Conservation (phyloP, 768 basidiomycete genomes). For the Tricholoma bakamatsutake region DNA sequence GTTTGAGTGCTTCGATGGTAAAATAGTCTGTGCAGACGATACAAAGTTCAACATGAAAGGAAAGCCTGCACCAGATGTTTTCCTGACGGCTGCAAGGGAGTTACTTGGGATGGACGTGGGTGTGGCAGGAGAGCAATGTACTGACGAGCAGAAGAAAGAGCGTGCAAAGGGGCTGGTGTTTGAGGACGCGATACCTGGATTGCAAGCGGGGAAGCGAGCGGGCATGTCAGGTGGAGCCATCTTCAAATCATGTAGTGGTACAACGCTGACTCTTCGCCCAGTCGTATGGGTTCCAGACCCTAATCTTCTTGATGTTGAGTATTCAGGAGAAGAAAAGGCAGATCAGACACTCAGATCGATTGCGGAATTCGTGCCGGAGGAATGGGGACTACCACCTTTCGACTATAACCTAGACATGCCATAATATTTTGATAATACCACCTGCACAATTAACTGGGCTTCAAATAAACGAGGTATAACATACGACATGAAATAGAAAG, state of each 20-base stretch:
- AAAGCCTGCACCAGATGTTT: slow-evolving; percentile 84
- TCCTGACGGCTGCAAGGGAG: slow-evolving; percentile 63
- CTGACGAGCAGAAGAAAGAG: slow-evolving; percentile 35
- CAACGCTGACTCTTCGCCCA: slow-evolving; percentile 21
- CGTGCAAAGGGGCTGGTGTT: slow-evolving; percentile 69
- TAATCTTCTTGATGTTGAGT: slow-evolving; percentile 50
- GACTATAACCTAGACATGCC: neutral
- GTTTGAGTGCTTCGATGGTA: slow-evolving; percentile 57
- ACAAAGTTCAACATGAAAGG: slow-evolving; percentile 43
- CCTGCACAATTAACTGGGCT: neutral
- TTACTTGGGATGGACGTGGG: slow-evolving; percentile 56
- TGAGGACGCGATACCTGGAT: slow-evolving; percentile 73
- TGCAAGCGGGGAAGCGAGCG: slow-evolving; percentile 77
- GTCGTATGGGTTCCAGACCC: slow-evolving; percentile 85
- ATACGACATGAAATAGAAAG: neutral
- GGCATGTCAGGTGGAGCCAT: slow-evolving; percentile 71
- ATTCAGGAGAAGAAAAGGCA: slow-evolving; percentile 43
- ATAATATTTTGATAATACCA: neutral
- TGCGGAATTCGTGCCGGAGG: slow-evolving; percentile 70
- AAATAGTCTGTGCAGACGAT: slow-evolving; percentile 72
- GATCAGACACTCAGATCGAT: slow-evolving; percentile 58
- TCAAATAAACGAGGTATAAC: neutral
- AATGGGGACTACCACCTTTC: slow-evolving; percentile 82
- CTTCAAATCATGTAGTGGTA: neutral
- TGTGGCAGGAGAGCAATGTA: slow-evolving; percentile 27